Conservation (phyloP, 1,284 basidiomycete genomes). For the Leccinum glutinopallens region DNA sequence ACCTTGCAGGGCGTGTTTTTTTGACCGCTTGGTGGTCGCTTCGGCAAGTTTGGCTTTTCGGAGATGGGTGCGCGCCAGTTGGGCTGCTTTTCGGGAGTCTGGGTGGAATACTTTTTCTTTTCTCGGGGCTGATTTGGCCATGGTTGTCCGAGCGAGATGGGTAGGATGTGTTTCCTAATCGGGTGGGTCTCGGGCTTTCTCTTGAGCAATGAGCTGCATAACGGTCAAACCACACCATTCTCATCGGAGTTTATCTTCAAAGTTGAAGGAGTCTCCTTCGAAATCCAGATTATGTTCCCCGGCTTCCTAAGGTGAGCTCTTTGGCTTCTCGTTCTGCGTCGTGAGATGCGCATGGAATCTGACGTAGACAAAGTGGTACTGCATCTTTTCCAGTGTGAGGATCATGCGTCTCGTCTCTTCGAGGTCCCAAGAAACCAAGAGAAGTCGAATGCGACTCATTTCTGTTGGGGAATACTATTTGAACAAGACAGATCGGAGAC, state of each 20-base stretch:
- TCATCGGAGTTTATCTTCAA: neutral
- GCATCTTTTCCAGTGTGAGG: neutral
- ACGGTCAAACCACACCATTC: neutral
- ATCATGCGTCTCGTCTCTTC: neutral
- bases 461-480: neutral
- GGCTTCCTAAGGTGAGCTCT: neutral
- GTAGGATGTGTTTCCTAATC: neutral
- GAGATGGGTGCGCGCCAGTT: conserved; percentile 71
- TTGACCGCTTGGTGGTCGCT: conserved; percentile 53
- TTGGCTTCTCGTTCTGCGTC: neutral
- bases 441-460: neutral
- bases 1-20: conserved; percentile 63
- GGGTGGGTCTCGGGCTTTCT: neutral
- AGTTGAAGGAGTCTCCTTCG: neutral
- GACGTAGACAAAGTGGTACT: neutral
- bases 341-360: neutral
- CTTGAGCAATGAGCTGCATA: too few relatives aligned
- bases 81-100: conserved; percentile 79
- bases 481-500: neutral
- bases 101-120: conserved; percentile 83
- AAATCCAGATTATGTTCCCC: neutral
- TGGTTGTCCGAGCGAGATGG: neutral
- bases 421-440: neutral
- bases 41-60: conserved; percentile 72
- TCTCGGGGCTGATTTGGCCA: conserved; percentile 37